A percentile compares a stretch with the other conserved stretches of the same genome.
Evolutionary conservation across 352 stramenopile species (phyloP).

Genomic region (Phytophthora agathidicida): DNA sequence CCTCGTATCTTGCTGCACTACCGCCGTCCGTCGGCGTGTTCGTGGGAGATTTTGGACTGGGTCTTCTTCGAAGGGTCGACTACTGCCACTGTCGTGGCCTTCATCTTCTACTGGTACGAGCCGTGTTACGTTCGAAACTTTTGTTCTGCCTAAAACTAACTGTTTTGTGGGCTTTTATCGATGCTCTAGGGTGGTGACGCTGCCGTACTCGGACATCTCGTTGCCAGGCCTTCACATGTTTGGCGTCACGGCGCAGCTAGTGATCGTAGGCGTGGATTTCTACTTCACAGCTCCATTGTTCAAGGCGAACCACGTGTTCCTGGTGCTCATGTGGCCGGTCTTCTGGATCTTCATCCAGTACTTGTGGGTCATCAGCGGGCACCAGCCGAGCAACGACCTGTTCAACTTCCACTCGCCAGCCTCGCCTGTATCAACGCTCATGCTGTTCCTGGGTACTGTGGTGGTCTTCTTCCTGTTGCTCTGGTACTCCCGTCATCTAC

Average conservation of each 20-base stretch:
- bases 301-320: conserved; percentile 65
- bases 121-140: background rate
- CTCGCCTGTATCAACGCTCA: conserved; percentile 39
- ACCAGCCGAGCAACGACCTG: conserved; percentile 58
- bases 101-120: conserved; percentile 61
- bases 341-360: conserved; percentile 64
- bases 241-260: conserved; percentile 45
- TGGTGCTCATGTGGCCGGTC: conserved; percentile 62
- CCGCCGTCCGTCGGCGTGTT: conserved; percentile 51
- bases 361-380: conserved; percentile 57
- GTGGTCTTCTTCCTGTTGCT: conserved; percentile 52
- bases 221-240: conserved; percentile 39
- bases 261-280: conserved; percentile 60
- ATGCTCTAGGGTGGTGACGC: conserved; percentile 39
- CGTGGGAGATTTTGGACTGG: conserved; percentile 74
- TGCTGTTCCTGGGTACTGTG: conserved; percentile 43
- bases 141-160: background rate
- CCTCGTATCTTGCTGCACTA: conserved; percentile 64
- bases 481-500: conserved; percentile 41
- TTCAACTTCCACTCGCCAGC: conserved; percentile 65
- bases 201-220: conserved; percentile 42
- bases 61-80: conserved; percentile 69
- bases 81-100: conserved; percentile 46
- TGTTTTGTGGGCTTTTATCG: background rate
- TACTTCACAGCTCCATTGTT: conserved; percentile 67